These are phyloP conservation scores for Yarrowia sp. DNA, from an alignment of 805 yeast species.

Conservation along the genomic window DNA sequence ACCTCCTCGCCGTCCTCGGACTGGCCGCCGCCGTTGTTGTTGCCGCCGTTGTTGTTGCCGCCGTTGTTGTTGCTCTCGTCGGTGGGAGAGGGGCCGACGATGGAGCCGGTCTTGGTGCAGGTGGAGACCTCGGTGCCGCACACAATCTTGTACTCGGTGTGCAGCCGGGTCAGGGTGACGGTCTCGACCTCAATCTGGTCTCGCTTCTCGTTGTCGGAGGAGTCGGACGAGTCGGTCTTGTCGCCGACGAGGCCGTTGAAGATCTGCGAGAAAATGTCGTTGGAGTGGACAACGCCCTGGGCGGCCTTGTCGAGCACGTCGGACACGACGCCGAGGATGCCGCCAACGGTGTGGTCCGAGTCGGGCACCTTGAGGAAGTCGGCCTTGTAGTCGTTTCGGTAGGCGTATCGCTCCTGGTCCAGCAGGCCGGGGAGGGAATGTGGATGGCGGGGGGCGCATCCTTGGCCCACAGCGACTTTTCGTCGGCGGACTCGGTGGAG, in stretches of 20 bases:
- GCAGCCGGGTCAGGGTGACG: slow-evolving; percentile 18
- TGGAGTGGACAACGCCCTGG: not conserved
- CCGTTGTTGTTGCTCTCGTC: not conserved
- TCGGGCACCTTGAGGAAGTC: slow-evolving; percentile 16
- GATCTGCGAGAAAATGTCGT: slow-evolving; percentile 14
- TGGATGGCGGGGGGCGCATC: slow-evolving; percentile 16
- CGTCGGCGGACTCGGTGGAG: not conserved
- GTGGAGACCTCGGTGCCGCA: not conserved
- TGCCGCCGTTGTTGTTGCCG: not conserved
- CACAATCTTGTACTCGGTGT: slow-evolving; percentile 8
- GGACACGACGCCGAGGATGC: slow-evolving; percentile 13
- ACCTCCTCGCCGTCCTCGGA: not conserved
- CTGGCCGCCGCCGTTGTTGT: not conserved
- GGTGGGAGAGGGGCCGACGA: not conserved
- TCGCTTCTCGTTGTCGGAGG: slow-evolving; percentile 12
- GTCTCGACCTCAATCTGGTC: slow-evolving; percentile 18
- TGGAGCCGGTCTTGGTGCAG: not conserved
- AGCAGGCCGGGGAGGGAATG: slow-evolving; percentile 19
- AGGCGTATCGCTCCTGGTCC: slow-evolving; percentile 16
- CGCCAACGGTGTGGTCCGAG: slow-evolving; percentile 20
- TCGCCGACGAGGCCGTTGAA: slow-evolving; percentile 14
- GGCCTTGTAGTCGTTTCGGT: slow-evolving; percentile 26
- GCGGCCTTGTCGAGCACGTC: slow-evolving; percentile 16
- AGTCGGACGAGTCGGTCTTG: too few species aligned
- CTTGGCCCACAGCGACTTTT: slow-evolving; percentile 3